Conservation (phyloP, 768 basidiomycete genomes). For the Hericium erinaceus region DNA sequence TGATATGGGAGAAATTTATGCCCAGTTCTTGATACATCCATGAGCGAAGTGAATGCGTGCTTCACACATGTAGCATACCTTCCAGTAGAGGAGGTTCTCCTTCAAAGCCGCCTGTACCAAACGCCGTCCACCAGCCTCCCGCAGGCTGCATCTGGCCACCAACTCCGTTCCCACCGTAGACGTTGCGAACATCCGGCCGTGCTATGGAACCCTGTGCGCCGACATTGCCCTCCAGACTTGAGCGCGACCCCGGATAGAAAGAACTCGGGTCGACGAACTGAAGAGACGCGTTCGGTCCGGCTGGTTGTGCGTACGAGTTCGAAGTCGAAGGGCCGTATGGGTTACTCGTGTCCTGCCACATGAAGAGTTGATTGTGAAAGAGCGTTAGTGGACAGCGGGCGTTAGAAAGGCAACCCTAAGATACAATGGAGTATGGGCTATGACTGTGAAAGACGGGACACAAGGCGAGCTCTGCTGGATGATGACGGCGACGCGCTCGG, state of each 20-base stretch:
- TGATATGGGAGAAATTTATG: constrained; percentile 95
- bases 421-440: no score
- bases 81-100: constrained; percentile 93
- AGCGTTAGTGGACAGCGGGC: neutral
- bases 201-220: constrained; percentile 44
- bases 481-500: no score
- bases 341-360: constrained; percentile 70
- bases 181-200: constrained; percentile 28
- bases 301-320: constrained; percentile 39
- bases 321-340: constrained; percentile 53
- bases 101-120: constrained; percentile 91
- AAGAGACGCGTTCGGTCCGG: constrained; percentile 46
- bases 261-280: constrained; percentile 66
- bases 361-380: constrained; percentile 19
- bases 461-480: no score
- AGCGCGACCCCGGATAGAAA: constrained; percentile 62
- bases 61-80: constrained; percentile 42
- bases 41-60: neutral
- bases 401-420: no score
- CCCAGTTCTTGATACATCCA: constrained; percentile 63
- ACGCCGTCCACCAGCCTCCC: constrained; percentile 91
- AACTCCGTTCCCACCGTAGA: constrained; percentile 29
- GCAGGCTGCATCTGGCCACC: constrained; percentile 65
- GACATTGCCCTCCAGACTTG: constrained; percentile 70
- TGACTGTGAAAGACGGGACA: no score